Conservation (phyloP, 371 early-diverging fungal species). For the Batrachochytrium dendrobatidis region DNA sequence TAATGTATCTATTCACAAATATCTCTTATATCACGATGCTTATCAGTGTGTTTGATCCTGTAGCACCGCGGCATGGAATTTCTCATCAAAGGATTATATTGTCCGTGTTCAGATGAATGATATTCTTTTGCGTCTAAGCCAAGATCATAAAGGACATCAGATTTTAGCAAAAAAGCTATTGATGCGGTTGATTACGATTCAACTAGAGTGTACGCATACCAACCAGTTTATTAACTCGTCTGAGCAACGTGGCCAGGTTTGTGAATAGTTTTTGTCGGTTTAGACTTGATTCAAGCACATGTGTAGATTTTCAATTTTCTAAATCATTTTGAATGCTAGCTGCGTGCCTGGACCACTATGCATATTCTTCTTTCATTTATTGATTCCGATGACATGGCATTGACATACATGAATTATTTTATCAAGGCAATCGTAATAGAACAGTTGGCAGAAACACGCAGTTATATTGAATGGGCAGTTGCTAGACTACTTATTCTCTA, state of each 20-base stretch:
- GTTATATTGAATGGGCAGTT: conserved; percentile 42
- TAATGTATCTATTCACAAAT: not conserved
- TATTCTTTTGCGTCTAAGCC: conserved; percentile 40
- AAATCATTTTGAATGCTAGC: too few relatives aligned
- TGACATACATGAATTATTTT: conserved; percentile 21
- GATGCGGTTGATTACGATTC: conserved; percentile 22
- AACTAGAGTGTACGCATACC: conserved; percentile 4
- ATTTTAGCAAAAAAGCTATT: conserved; percentile 33
- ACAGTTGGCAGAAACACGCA: conserved; percentile 40
- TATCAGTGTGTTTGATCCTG: not conserved
- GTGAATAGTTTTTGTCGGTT: not conserved
- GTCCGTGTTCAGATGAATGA: conserved; percentile 51
- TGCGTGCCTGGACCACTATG: conserved; percentile 47
- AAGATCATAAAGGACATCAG: conserved; percentile 15
- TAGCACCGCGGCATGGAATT: conserved; percentile 30
- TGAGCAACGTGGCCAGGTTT: conserved; percentile 46
- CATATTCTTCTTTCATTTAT: conserved; percentile 43
- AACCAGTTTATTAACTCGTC: conserved; percentile 34
- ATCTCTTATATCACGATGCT: not conserved
- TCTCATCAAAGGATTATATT: conserved; percentile 42
- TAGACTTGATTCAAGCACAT: too few relatives aligned
- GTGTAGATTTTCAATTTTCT: too few relatives aligned
- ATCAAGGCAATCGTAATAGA: conserved; percentile 37
- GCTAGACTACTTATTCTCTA: conserved; percentile 20
- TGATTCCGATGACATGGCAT: conserved; percentile 22